phyloP scores from a whole-genome alignment of 179 eudicot genomes.

The Spergularia azorica region DNA sequence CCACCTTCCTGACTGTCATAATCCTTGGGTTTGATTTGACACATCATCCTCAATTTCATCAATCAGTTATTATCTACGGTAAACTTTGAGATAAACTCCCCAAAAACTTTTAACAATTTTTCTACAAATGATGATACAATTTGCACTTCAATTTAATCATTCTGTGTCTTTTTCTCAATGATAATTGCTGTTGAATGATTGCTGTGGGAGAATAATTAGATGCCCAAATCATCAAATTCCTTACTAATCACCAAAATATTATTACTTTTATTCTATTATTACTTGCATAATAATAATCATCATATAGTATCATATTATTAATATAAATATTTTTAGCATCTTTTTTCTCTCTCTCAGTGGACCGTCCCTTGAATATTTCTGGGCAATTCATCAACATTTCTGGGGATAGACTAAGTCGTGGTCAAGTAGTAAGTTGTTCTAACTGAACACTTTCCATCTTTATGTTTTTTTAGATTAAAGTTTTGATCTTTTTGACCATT shows the following conservation, averaged over 20 bases:
- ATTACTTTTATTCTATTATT: background rate
- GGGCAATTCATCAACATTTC: no score
- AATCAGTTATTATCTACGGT: background rate
- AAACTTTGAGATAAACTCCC: background rate
- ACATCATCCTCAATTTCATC: background rate
- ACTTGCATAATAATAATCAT: background rate
- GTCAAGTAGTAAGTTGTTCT: no score
- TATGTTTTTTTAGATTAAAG: no score
- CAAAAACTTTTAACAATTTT: background rate
- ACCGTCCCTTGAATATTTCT: background rate
- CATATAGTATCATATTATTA: background rate
- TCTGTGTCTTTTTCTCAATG: conserved; percentile 2
- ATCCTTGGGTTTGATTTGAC: background rate
- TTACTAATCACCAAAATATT: background rate
- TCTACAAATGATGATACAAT: no score
- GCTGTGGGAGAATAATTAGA: background rate
- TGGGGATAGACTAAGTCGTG: no score
- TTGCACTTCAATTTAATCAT: no score
- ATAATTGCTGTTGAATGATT: conserved; percentile 1
- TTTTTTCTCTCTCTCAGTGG: background rate
- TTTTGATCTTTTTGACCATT: no score
- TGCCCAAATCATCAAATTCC: background rate
- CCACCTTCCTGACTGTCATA: background rate
- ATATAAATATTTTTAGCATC: background rate
- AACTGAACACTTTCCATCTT: no score